A percentile compares a stretch with the other conserved stretches of the same genome.
These are phyloP conservation scores for Hyaloscypha variabilis DNA, from an alignment of 495 filamentous ascomycete genomes.

Conservation along the genomic window DNA sequence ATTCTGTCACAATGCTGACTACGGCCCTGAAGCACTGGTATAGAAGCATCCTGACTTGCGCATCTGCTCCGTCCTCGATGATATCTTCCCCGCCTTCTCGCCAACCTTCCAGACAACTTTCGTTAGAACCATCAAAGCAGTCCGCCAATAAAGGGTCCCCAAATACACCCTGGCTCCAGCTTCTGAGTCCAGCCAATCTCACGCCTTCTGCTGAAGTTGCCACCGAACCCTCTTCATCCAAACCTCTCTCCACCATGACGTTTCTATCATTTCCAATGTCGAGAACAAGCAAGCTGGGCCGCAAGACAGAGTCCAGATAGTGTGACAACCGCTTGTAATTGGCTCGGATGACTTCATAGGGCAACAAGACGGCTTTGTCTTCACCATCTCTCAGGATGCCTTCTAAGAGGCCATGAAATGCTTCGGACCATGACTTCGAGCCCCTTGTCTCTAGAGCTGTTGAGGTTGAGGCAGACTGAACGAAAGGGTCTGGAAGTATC, in stretches of 20 bases:
- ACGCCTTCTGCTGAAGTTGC: neutral
- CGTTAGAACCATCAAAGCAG: slow-evolving; percentile 47
- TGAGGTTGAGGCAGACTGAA: slow-evolving; percentile 37
- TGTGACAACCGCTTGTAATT: slow-evolving; percentile 48
- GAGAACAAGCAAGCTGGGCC: slow-evolving; percentile 59
- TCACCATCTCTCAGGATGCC: slow-evolving; percentile 67
- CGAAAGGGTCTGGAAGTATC: slow-evolving; percentile 48
- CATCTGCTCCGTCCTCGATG: slow-evolving; percentile 41
- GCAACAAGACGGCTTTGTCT: slow-evolving; percentile 67
- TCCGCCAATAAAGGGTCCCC: slow-evolving; percentile 60
- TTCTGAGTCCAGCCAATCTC: slow-evolving; percentile 26
- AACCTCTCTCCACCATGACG: slow-evolving; percentile 52
- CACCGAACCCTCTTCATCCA: slow-evolving; percentile 37
- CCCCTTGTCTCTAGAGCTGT: slow-evolving; percentile 44
- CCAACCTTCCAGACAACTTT: slow-evolving; percentile 50
- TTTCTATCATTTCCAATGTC: slow-evolving; percentile 55
- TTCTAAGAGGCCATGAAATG: slow-evolving; percentile 64
- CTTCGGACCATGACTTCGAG: slow-evolving; percentile 60
- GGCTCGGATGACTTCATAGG: slow-evolving; percentile 64
- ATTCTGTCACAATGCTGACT: slow-evolving; percentile 45
- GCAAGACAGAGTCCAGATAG: slow-evolving; percentile 56
- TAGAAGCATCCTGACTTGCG: slow-evolving; percentile 41
- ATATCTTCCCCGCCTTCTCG: slow-evolving; percentile 27
- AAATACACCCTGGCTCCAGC: slow-evolving; percentile 59
- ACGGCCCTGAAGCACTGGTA: slow-evolving; percentile 53